phyloP scores from a whole-genome alignment of 441 rosid species.

The Biscutella auriculata region DNA sequence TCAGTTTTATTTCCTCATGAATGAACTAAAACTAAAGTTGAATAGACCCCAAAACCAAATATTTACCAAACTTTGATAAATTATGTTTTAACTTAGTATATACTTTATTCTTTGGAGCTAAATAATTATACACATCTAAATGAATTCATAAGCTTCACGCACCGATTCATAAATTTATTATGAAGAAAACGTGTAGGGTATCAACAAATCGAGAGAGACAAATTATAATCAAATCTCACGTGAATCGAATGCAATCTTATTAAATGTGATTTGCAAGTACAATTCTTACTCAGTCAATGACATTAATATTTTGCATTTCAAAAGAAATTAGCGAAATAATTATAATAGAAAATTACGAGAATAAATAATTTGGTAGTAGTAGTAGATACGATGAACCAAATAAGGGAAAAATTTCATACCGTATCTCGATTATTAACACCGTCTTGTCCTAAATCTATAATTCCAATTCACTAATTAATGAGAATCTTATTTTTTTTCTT shows the following conservation, averaged over 20 bases:
- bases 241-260: neutral
- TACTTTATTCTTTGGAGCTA: no score
- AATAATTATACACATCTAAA: no score
- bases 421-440: slow-evolving; percentile 5
- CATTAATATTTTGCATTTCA: neutral
- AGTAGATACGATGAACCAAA: slow-evolving; percentile 16
- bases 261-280: slow-evolving; percentile 1
- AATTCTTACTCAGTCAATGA: slow-evolving; percentile 1
- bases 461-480: neutral
- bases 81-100: no score
- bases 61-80: no score
- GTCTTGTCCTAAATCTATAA: slow-evolving; percentile 4
- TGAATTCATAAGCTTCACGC: no score
- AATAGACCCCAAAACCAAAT: no score
- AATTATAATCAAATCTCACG: slow-evolving; percentile 7
- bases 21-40: no score
- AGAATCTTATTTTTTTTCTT: neutral
- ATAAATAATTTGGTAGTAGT: slow-evolving; percentile 13
- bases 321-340: no score
- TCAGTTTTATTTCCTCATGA: no score
- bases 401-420: neutral
- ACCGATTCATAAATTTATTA: neutral
- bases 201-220: neutral
- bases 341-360: neutral
- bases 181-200: neutral